Evolutionary conservation across 495 filamentous ascomycete genomes (phyloP).

Genomic region (Penicillium steckii): DNA sequence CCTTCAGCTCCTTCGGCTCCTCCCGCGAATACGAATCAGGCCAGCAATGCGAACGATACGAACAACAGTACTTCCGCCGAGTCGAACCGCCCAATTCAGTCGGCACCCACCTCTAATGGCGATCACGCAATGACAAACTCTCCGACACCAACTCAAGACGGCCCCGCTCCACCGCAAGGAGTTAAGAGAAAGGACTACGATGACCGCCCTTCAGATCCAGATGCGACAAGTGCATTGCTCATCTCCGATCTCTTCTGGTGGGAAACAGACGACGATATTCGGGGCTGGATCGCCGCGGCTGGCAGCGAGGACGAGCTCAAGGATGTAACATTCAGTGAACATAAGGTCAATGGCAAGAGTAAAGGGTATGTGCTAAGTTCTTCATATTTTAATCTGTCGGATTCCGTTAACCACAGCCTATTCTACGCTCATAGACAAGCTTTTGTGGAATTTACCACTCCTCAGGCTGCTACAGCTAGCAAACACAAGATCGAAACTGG

Average conservation of each 20-base stretch:
- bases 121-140: slow-evolving; percentile 16
- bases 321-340: slow-evolving; percentile 93
- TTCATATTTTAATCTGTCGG: neutral
- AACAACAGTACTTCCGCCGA: neutral
- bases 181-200: slow-evolving; percentile 75
- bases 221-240: slow-evolving; percentile 77
- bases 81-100: slow-evolving; percentile 2
- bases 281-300: slow-evolving; percentile 79
- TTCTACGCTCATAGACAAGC: slow-evolving; percentile 63
- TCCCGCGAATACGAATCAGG: slow-evolving; percentile 3
- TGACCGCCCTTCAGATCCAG: slow-evolving; percentile 74
- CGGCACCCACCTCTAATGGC: slow-evolving; percentile 15
- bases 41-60: slow-evolving; percentile 1
- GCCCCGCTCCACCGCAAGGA: slow-evolving; percentile 57
- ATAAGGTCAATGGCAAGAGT: slow-evolving; percentile 98
- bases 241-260: slow-evolving; percentile 94
- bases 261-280: slow-evolving; percentile 92
- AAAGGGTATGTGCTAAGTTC: slow-evolving; percentile 68
- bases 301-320: slow-evolving; percentile 79
- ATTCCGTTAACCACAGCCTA: slow-evolving; percentile 2
- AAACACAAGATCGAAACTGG: slow-evolving; percentile 78
- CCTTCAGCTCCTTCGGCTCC: slow-evolving; percentile 1
- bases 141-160: slow-evolving; percentile 16
- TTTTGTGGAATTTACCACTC: slow-evolving; percentile 80
- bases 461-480: slow-evolving; percentile 80